A percentile compares a stretch with the other conserved stretches of the same genome.
Evolutionary conservation across 306 rosid genomes (phyloP).

Genomic region (Quercus parvula): DNA sequence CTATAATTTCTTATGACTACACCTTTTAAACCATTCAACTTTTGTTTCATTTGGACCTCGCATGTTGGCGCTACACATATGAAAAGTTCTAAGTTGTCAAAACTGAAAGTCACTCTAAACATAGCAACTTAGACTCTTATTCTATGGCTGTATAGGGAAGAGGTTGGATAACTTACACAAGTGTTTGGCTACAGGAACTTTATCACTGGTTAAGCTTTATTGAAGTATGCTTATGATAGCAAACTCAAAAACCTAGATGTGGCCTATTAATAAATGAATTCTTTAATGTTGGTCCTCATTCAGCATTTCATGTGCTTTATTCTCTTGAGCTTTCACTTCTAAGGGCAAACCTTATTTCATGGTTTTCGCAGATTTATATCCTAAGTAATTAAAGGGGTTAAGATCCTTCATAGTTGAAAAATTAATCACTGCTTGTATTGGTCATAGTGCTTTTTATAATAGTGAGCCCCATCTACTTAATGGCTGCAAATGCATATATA

Average conservation of each 20-base stretch:
- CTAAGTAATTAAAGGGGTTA: background rate
- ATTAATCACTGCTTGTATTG: background rate
- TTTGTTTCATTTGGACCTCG: too few relatives aligned
- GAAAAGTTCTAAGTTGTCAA: too few relatives aligned
- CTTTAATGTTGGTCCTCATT: too few relatives aligned
- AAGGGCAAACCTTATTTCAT: too few relatives aligned
- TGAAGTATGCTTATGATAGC: background rate
- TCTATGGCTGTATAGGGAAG: too few relatives aligned
- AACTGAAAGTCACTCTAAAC: too few relatives aligned
- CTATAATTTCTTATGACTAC: too few relatives aligned
- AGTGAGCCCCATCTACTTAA: background rate
- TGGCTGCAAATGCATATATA: background rate
- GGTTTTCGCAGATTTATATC: background rate
- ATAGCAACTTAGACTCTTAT: too few relatives aligned
- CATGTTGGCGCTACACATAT: too few relatives aligned
- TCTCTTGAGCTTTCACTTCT: too few relatives aligned
- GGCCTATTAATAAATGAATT: background rate
- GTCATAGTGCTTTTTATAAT: background rate
- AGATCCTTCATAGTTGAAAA: background rate
- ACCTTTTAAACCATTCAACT: too few relatives aligned
- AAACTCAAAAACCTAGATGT: background rate
- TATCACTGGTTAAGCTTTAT: background rate
- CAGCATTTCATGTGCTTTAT: too few relatives aligned
- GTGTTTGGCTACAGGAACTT: background rate
- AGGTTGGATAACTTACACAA: background rate